phyloP scores from a whole-genome alignment of 2,329 filamentous ascomycete species.

The Pyrenochaeta sp. region DNA sequence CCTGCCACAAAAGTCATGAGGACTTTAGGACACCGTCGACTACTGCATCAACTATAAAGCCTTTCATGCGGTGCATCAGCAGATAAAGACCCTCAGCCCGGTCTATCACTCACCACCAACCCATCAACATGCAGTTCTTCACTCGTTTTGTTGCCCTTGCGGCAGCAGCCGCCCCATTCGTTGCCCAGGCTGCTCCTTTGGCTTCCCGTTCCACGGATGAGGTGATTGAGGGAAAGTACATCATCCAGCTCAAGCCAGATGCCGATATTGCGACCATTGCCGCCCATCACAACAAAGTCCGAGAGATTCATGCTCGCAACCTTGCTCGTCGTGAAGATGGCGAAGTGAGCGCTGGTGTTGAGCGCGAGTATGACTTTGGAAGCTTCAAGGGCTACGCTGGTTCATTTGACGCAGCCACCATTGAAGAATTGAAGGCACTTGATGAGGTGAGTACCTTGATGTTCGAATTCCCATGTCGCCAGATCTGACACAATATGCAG shows the following conservation, averaged over 20 bases:
- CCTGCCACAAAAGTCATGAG: background rate
- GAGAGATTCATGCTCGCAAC: slow-evolving; percentile 39
- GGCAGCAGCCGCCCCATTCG: slow-evolving; percentile 29
- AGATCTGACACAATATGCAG: slow-evolving; percentile 13
- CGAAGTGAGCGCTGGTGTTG: slow-evolving; percentile 25
- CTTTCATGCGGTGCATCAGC: background rate
- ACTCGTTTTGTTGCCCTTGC: slow-evolving; percentile 32
- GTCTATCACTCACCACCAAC: slow-evolving; percentile 1
- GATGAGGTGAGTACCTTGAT: slow-evolving; percentile 26
- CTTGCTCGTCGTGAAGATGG: slow-evolving; percentile 25
- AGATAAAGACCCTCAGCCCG: background rate
- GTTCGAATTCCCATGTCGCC: background rate
- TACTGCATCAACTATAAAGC: slow-evolving; percentile 15
- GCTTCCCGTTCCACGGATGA: slow-evolving; percentile 7
- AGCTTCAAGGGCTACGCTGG: slow-evolving; percentile 43
- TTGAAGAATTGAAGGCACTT: slow-evolving; percentile 37
- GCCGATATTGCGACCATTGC: slow-evolving; percentile 32
- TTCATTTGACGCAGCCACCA: slow-evolving; percentile 36
- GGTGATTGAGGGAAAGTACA: slow-evolving; percentile 51
- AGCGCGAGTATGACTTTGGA: slow-evolving; percentile 39
- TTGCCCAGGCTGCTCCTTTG: slow-evolving; percentile 31
- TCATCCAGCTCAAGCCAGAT: slow-evolving; percentile 52
- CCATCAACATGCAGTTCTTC: slow-evolving; percentile 35
- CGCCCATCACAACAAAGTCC: slow-evolving; percentile 34
- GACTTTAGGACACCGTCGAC: background rate